Percentiles rank a stretch among this genome's conserved stretches.
Conservation (phyloP, 768 basidiomycete species). For the Pleurotus giganteus region DNA sequence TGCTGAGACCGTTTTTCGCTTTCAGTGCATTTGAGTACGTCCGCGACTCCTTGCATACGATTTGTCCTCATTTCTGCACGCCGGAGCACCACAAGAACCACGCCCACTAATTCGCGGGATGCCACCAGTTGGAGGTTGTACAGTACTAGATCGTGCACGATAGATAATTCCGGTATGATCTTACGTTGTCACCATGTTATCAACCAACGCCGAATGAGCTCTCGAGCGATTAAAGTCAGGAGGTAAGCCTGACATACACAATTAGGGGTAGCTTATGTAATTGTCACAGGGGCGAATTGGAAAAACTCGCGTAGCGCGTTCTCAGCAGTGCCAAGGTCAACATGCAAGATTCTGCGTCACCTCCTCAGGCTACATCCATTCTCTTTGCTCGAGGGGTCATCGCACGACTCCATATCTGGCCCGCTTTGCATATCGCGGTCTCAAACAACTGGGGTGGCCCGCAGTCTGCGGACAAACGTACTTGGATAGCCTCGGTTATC, state of each 20-base stretch:
- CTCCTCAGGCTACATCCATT: slow-evolving; percentile 47
- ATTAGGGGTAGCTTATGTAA: too few species aligned
- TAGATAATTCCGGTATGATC: too few species aligned
- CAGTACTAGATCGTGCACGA: neutral
- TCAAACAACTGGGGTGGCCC: slow-evolving; percentile 87
- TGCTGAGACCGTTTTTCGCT: neutral
- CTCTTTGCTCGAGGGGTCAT: slow-evolving; percentile 87
- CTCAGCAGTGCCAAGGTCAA: too few species aligned
- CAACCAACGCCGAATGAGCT: too few species aligned
- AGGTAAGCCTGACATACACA: too few species aligned
- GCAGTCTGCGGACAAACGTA: slow-evolving; percentile 64
- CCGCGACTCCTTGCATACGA: neutral
- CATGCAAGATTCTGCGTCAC: neutral
- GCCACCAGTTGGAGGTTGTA: neutral
- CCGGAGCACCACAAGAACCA: slow-evolving; percentile 91
- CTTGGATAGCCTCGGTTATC: slow-evolving; percentile 80
- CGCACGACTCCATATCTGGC: slow-evolving; percentile 81
- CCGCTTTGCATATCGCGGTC: slow-evolving; percentile 82
- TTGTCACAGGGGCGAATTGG: too few species aligned
- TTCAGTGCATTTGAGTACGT: slow-evolving; percentile 83
- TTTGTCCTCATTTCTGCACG: slow-evolving; percentile 22
- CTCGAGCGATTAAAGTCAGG: too few species aligned
- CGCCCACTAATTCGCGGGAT: slow-evolving; percentile 51
- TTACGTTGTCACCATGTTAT: too few species aligned
- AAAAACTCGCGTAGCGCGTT: too few species aligned